phyloP scores from a whole-genome alignment of 371 early-diverging fungal genomes.

The Mucor plumbeus region DNA sequence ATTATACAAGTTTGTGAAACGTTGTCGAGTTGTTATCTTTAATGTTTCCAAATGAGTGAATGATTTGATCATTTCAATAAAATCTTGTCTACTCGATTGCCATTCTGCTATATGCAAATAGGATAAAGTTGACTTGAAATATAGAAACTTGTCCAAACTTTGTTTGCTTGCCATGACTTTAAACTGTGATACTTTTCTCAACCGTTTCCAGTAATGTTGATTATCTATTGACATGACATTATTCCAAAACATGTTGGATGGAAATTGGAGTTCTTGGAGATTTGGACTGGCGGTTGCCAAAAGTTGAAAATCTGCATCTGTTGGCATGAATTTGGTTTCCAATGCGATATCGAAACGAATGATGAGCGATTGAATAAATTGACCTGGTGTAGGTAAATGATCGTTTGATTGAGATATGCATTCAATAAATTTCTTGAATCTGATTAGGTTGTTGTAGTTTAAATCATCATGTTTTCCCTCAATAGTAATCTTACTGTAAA shows the following conservation, averaged over 20 bases:
- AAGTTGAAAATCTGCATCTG: conserved; percentile 12
- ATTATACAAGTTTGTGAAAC: conserved; percentile 18
- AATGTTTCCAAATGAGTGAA: conserved; percentile 16
- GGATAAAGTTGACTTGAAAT: conserved; percentile 8
- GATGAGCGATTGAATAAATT: conserved; percentile 4
- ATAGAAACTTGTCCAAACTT: not conserved
- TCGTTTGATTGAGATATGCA: not conserved
- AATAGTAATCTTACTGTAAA: conserved; percentile 9
- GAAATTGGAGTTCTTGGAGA: conserved; percentile 7
- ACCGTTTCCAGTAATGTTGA: not conserved
- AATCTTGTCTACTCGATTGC: conserved; percentile 4
- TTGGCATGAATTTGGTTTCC: conserved; percentile 21
- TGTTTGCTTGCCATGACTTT: not conserved
- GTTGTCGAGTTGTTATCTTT: conserved; percentile 4
- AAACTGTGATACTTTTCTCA: conserved; percentile 3
- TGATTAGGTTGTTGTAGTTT: conserved; percentile 6
- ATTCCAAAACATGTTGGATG: conserved; percentile 23
- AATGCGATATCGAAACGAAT: conserved; percentile 14
- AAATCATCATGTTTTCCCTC: not conserved
- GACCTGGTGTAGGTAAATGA: conserved; percentile 5
- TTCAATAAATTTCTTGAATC: conserved; percentile 7
- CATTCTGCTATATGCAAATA: conserved; percentile 4
- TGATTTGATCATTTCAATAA: conserved; percentile 5
- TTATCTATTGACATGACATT: not conserved
- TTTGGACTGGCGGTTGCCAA: conserved; percentile 20